Evolutionary conservation across 495 filamentous ascomycete genomes (phyloP).

Genomic region (Trichocladium antarcticum): DNA sequence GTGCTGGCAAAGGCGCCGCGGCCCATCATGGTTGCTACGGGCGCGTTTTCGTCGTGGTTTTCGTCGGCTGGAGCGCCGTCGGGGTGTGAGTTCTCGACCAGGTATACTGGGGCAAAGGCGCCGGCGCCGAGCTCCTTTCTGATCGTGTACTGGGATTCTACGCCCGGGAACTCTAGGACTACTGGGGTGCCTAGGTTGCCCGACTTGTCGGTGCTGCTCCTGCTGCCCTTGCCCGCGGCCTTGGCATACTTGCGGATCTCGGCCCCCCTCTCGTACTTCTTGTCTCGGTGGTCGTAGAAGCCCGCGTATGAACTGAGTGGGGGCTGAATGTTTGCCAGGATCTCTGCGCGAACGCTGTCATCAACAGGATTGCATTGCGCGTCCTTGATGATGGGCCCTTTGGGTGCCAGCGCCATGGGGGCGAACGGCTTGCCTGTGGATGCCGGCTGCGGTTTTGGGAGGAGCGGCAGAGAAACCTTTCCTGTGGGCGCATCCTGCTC

Average conservation of each 20-base stretch:
- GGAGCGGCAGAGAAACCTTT: constrained; percentile 40
- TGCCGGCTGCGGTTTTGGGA: constrained; percentile 28
- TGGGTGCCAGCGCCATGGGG: constrained; percentile 9
- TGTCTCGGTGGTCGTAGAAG: constrained; percentile 55
- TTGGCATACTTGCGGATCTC: constrained; percentile 77
- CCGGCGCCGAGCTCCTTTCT: constrained; percentile 84
- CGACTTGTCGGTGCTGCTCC: constrained; percentile 52
- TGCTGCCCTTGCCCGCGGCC: constrained; percentile 47
- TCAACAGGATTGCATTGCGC: constrained; percentile 80
- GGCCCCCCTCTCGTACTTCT: constrained; percentile 47
- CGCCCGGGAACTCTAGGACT: constrained; percentile 55
- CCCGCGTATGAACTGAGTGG: constrained; percentile 62
- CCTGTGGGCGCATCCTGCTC: constrained; percentile 29
- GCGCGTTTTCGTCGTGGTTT: constrained; percentile 39
- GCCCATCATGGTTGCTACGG: constrained; percentile 37
- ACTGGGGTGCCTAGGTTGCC: constrained; percentile 42
- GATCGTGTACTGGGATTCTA: constrained; percentile 55
- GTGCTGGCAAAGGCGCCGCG: constrained; percentile 39
- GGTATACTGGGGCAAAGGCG: constrained; percentile 89
- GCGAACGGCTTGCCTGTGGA: constrained; percentile 3
- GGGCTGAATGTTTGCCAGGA: constrained; percentile 59
- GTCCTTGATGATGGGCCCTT: constrained; percentile 65
- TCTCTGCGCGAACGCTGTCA: constrained; percentile 55
- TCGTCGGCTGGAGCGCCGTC: constrained; percentile 30
- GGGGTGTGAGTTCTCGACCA: constrained; percentile 57